Base-by-base conservation (phyloP, 2,329 filamentous ascomycete species). In the Epicoccum sorghinum region DNA sequence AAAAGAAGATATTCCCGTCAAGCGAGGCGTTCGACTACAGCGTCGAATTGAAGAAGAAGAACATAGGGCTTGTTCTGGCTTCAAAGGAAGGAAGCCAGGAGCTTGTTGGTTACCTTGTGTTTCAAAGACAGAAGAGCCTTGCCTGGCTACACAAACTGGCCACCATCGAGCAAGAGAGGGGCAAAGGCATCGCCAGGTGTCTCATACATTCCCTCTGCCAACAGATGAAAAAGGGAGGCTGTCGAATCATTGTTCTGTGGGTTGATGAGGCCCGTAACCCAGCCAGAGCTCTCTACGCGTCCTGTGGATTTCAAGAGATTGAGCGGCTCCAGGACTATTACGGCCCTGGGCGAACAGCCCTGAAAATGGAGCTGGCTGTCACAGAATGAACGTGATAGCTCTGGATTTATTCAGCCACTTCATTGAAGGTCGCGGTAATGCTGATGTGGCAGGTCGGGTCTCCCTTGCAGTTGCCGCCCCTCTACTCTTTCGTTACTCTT, bases 71-170 rank as follows among this genome's bases (percentile, higher is more conserved):
- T 13, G 60, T 79, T 30, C 76, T 76, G 14, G 66, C 61, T 12
- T 70, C 13, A 61, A 52, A 51, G 45, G 60, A 45, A 56, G 46
- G 24, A 57, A 59, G 7, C 24, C 47, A 22, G 13, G 65, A 64
- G 40, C 52, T 80, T 25, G 68, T 77, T 47, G 80, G 77, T 35
- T 84, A 83, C 30, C 65, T 67, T 6, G 65, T 67, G 47, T 64
- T 64, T 48, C 65, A 67, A 35, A 58, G 63, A 22, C 58, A 64
- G 46, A 67, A 67, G 32, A 56, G 62, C 42, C 58, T 74, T 24
- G 77, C 78, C 14, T 74, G 80, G 48, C 71, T 83, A 38, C 80
- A 83, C 63, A 84, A 83, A 60, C 71, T 83, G 33, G 83, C 80
- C 58, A 78, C 83, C 12, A 67, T 77, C 25, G 76, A 79, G 62